Percentiles rank a stretch among this genome's conserved stretches.
Conservation (phyloP, 2,329 filamentous ascomycete species). For the Monosporascus sp. region DNA sequence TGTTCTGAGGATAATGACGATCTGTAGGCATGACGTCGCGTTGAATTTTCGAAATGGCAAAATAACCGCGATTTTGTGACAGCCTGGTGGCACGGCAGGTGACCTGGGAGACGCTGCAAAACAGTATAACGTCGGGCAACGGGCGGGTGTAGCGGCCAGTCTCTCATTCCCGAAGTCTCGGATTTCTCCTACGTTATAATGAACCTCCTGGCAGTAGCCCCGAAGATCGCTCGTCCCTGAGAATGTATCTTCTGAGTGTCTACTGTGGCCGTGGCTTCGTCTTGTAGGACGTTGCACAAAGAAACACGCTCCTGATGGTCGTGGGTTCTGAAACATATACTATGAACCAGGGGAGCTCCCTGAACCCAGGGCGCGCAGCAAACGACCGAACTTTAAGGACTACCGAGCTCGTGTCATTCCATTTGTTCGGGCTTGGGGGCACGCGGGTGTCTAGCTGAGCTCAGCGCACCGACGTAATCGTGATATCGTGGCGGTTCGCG, state of each 20-base stretch:
- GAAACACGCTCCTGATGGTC: background rate
- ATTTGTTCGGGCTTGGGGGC: background rate
- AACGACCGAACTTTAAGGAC: background rate
- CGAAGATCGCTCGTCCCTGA: too few relatives aligned
- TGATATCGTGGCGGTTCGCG: background rate
- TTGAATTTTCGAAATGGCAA: too few relatives aligned
- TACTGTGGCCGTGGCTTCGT: too few relatives aligned
- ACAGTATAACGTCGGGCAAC: background rate
- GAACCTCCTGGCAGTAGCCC: too few relatives aligned
- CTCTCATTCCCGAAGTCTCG: background rate
- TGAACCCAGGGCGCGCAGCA: background rate
- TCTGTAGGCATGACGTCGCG: too few relatives aligned
- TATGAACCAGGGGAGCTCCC: too few relatives aligned
- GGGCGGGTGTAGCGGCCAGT: background rate
- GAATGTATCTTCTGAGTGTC: too few relatives aligned
- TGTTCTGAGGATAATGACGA: too few relatives aligned
- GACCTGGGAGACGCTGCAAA: background rate
- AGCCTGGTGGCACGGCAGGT: background rate
- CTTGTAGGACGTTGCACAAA: too few relatives aligned
- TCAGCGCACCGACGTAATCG: background rate
- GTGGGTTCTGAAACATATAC: background rate
- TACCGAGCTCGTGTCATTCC: background rate
- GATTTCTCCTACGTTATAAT: background rate
- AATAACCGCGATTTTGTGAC: background rate
- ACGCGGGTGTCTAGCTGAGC: background rate